phyloP scores from a whole-genome alignment of 2,329 filamentous ascomycete genomes.

The Pleomassaria siparia region DNA sequence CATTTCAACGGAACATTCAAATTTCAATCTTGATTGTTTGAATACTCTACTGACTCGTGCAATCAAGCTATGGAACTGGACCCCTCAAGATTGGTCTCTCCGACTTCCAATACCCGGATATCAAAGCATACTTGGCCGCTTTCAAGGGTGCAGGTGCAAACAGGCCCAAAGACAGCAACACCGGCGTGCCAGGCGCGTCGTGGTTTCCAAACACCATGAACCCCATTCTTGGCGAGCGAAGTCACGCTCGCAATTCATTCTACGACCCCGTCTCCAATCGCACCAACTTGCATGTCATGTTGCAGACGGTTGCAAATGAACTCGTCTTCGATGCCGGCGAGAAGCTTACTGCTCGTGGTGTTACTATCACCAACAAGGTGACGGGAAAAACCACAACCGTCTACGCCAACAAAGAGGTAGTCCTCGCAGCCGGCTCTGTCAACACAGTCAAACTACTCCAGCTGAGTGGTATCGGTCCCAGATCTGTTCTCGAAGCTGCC shows the following conservation, averaged over 20 bases:
- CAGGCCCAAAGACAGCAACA: constrained; percentile 23
- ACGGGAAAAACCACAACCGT: constrained; percentile 18
- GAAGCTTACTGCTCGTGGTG: constrained; percentile 24
- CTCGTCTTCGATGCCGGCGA: constrained; percentile 24
- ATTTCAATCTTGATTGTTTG: neutral
- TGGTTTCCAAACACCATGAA: constrained; percentile 42
- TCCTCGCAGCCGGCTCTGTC: constrained; percentile 60
- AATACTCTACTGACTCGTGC: neutral
- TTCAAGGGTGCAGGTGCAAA: constrained; percentile 25
- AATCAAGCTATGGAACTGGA: constrained; percentile 23
- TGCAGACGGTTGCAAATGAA: constrained; percentile 22
- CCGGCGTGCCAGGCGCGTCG: constrained; percentile 35
- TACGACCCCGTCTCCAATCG: constrained; percentile 30
- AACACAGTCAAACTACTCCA: constrained; percentile 57
- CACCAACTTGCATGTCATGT: constrained; percentile 32
- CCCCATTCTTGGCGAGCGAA: constrained; percentile 30
- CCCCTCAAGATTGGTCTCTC: constrained; percentile 30
- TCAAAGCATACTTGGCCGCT: constrained; percentile 24
- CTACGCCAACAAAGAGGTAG: constrained; percentile 51
- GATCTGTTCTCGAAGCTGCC: constrained; percentile 25
- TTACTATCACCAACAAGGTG: constrained; percentile 24
- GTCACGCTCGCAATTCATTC: constrained; percentile 34
- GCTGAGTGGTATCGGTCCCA: constrained; percentile 34
- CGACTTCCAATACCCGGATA: constrained; percentile 31
- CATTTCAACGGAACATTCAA: too few relatives aligned